Evolutionary conservation across 2,329 filamentous ascomycete species (phyloP), one percentile per base, ranked within the genome.

Genomic region (Colletotrichum sp.): DNA sequence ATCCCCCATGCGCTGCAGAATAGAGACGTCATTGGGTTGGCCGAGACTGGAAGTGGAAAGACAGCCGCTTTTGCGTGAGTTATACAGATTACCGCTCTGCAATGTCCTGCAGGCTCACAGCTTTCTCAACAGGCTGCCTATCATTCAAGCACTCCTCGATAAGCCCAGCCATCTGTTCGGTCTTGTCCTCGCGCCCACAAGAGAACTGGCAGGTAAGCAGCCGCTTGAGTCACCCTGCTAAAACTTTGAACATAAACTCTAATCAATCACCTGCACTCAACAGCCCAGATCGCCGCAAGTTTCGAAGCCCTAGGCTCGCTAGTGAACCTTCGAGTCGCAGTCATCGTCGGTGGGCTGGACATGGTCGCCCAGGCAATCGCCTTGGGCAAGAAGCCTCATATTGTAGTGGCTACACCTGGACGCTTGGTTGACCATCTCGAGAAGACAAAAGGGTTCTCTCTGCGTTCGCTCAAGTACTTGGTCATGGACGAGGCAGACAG

Each of bases 401-500:
- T 99, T 28, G 89, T 99, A 26, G 96, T 99, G 52, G 96, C 96
- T 7, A 76, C 75, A 28, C 72, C 75, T 6, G 77, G 77, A 52
- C 71, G 77, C 24, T 63, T 78, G n/a, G 75, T 78, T 6, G 97
- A 99, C 81, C 97, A 99, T 80, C 88, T 99, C 10, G 96, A 99
- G 83, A 98, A 98, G 86, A 99, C 97, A 3, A 98, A 98, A 85
- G 96, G 97, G 13, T 99, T 99, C 86, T 96, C 94, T 3, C 87
- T 99, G 65, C 91, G 94, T 34, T 90, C 91, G 6, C 88, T 98
- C 49, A 96, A 96, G 82, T 98, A 96, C 82, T 88, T 99, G 5
- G 96, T 98, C 77, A 96, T 99, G 92, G 96, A 98, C 82, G 96
- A 98, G 86, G 96, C 96, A 28, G 96, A 99, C 84, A 90, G 96